Base-by-base conservation (phyloP, 495 filamentous ascomycete species). In the Hypoxylon cercidicola region DNA sequence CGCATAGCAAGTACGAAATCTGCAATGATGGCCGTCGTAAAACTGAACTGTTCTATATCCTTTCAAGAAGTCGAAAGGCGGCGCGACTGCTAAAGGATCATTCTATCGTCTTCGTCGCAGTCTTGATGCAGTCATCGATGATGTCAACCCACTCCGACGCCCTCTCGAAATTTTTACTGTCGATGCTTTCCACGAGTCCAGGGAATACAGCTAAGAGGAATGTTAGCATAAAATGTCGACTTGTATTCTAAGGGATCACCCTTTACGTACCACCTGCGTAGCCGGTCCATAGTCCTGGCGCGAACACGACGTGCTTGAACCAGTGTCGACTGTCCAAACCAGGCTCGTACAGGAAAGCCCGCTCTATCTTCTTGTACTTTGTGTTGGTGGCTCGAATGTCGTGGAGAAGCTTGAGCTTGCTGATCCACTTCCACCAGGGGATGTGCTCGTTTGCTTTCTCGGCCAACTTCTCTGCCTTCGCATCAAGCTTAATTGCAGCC, bases 291-390 rank as follows among this genome's bases (percentile, higher is more conserved):
- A 92, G 68, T 1, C 93, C 87, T 20, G 95, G 95, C 0, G 89
- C 93, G 74, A 93, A 96, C 40, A 99, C 79, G 43, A 97, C 86
- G 75, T 99, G 96, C 76, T 96, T 97, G 77, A 93, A 99, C 83
- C 96, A 96, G 35, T 89, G 84, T 60, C 95, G 83, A 32, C 89
- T 88, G 51, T 93, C 93, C 76, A 96, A 80, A 20, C 94, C 93
- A 34, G 84, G 75, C 47, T 90, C 73, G 71, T 96, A 93, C 52
- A 97, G 75, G 57, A 99, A 85, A 74, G 91, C 75, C 3, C 90
- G 86, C 72, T 99, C 95, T 51, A 98, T 87, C 19, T 82, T 85
- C 69, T 89, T 90, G 79, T 92, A 89, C 63, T 87, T 84, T 44
- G 78, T 78, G 66, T 94, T 95, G 4, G 82, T 83, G 55, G 85